Conservation (phyloP, 2,329 filamentous ascomycete species). For the Pyricularia pennisetigena region DNA sequence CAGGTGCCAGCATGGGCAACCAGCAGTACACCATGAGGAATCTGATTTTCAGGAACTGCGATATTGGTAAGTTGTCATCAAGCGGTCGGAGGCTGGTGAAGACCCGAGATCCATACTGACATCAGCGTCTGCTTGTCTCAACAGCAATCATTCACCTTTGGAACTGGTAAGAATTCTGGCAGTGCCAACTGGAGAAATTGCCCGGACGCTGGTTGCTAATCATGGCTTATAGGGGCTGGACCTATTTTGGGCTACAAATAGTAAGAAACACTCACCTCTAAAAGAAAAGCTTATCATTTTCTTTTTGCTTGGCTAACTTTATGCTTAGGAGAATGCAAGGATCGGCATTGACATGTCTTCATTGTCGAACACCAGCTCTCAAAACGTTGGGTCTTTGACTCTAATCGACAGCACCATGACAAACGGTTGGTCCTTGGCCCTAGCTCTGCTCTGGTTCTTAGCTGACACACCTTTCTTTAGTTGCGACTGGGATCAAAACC, state of each 20-base stretch:
- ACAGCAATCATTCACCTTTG: constrained; percentile 56
- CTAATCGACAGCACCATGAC: constrained; percentile 60
- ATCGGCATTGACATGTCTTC: constrained; percentile 52
- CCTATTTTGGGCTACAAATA: constrained; percentile 51
- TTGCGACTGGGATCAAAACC: constrained; percentile 54
- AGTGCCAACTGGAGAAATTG: background rate
- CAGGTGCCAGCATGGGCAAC: constrained; percentile 55
- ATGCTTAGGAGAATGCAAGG: constrained; percentile 34
- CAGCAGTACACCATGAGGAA: constrained; percentile 63
- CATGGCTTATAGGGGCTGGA: constrained; percentile 41
- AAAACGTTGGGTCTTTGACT: constrained; percentile 60
- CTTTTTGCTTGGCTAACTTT: background rate
- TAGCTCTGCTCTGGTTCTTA: background rate
- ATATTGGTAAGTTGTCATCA: constrained; percentile 31
- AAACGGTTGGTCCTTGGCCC: constrained; percentile 21
- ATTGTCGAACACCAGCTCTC: constrained; percentile 28
- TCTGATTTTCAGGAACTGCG: constrained; percentile 53
- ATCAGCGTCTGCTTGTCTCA: background rate
- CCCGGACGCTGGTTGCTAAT: background rate
- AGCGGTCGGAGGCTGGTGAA: background rate
- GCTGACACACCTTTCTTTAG: constrained; percentile 16
- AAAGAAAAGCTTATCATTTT: background rate
- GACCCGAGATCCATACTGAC: background rate
- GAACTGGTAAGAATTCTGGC: constrained; percentile 46
- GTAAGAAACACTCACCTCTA: constrained; percentile 11